phyloP scores from a whole-genome alignment of 202 grass and related monocot genomes.

The Schoenoplectus tabernaemontani region DNA sequence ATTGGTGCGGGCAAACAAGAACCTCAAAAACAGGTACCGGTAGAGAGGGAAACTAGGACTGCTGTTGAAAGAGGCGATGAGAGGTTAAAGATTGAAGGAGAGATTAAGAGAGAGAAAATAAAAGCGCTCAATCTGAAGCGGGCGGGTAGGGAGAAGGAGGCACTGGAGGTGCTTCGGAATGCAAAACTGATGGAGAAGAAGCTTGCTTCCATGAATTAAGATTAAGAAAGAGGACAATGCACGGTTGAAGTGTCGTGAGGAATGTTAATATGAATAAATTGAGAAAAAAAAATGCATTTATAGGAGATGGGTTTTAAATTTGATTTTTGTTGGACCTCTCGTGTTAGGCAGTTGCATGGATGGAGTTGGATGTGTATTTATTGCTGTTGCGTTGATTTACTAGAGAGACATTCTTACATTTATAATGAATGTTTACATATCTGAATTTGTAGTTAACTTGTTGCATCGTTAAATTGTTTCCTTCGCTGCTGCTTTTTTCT shows the following conservation, averaged over 20 bases:
- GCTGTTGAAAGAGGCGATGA: conserved; percentile 33
- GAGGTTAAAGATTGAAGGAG: conserved; percentile 56
- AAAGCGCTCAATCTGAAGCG: conserved; percentile 71
- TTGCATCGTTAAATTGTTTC: too few species aligned
- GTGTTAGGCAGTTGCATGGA: background rate
- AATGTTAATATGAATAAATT: background rate
- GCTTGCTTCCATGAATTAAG: conserved; percentile 44
- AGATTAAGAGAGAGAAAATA: conserved; percentile 80
- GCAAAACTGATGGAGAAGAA: conserved; percentile 85
- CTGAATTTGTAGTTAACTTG: background rate
- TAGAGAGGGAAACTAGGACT: background rate
- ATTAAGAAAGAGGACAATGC: conserved; percentile 6
- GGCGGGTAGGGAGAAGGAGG: conserved; percentile 70
- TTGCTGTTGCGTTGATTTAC: background rate
- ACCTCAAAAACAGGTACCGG: conserved; percentile 30
- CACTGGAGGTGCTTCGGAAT: conserved; percentile 68
- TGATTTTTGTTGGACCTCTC: background rate
- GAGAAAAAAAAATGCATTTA: background rate
- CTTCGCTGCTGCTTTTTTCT: background rate
- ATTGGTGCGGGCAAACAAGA: conserved; percentile 21
- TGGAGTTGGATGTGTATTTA: background rate
- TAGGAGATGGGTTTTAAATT: background rate
- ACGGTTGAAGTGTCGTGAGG: background rate
- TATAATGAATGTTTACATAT: background rate
- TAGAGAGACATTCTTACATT: background rate